These are phyloP conservation scores for Ceratocystis ficicola DNA, from an alignment of 2,329 filamentous ascomycete species.

Conservation along the genomic window DNA sequence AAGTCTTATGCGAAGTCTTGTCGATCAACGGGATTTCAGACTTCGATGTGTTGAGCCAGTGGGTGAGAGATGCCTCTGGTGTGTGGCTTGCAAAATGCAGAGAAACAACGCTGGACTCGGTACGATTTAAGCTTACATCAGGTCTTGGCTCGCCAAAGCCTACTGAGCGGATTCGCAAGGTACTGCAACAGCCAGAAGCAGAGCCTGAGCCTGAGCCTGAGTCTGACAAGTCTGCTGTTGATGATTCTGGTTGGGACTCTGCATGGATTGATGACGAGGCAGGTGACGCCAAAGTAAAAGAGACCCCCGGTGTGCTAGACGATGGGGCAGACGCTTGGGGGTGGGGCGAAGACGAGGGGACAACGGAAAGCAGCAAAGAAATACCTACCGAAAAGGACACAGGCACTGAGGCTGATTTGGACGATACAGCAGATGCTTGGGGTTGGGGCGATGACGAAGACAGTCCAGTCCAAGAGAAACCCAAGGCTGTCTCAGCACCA, in stretches of 20 bases:
- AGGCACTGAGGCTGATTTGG: slow-evolving; percentile 29
- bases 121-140: slow-evolving; percentile 54
- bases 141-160: slow-evolving; percentile 53
- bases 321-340: slow-evolving; percentile 62
- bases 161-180: slow-evolving; percentile 76
- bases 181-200: slow-evolving; percentile 55
- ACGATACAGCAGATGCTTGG: slow-evolving; percentile 57
- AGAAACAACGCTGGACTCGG: slow-evolving; percentile 63
- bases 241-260: slow-evolving; percentile 58
- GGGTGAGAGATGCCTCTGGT: slow-evolving; percentile 66
- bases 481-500: neutral
- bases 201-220: slow-evolving; percentile 33
- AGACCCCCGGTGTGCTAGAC: slow-evolving; percentile 26
- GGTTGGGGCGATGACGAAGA: slow-evolving; percentile 67
- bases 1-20: slow-evolving; percentile 52
- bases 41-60: slow-evolving; percentile 55
- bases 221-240: slow-evolving; percentile 27
- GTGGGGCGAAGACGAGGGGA: slow-evolving; percentile 59
- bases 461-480: neutral
- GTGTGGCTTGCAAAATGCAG: slow-evolving; percentile 79
- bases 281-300: slow-evolving; percentile 24
- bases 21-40: slow-evolving; percentile 50
- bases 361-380: slow-evolving; percentile 26
- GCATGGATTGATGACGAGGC: slow-evolving; percentile 60
- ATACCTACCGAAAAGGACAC: slow-evolving; percentile 14